phyloP scores from a whole-genome alignment of 371 early-diverging fungal species.

The Dinochytrium kinnereticum region DNA sequence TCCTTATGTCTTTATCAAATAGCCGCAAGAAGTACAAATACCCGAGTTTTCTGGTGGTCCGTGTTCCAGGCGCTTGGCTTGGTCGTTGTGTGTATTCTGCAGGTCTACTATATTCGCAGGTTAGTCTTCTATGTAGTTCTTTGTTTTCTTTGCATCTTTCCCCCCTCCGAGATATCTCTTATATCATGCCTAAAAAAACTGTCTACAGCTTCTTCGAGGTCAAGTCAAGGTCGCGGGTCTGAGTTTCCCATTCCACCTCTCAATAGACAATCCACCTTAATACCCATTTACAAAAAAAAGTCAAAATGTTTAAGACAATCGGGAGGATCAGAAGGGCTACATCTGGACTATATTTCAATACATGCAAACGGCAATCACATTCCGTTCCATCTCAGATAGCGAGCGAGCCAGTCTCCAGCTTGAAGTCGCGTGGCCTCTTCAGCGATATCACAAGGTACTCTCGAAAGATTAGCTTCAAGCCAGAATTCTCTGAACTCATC shows the following conservation, averaged over 20 bases:
- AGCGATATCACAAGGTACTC: slow-evolving; percentile 27
- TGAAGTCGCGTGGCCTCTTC: slow-evolving; percentile 31
- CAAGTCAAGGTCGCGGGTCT: neutral
- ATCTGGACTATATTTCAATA: too few species aligned
- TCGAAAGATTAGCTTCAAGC: neutral
- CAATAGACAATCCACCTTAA: neutral
- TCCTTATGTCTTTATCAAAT: too few species aligned
- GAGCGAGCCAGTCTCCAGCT: neutral
- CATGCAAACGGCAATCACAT: too few species aligned
- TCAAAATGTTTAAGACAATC: too few species aligned
- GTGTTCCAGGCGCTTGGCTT: slow-evolving; percentile 31
- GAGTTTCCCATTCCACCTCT: neutral
- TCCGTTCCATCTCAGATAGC: too few species aligned
- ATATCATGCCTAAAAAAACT: neutral
- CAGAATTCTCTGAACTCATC: neutral
- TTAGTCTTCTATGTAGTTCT: neutral
- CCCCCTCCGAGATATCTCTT: too few species aligned
- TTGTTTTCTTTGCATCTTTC: neutral
- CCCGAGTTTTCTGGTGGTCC: slow-evolving; percentile 41
- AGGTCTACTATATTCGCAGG: slow-evolving; percentile 21
- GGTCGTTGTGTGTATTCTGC: slow-evolving; percentile 36
- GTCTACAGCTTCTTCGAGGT: neutral
- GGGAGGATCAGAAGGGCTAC: too few species aligned
- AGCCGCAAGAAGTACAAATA: slow-evolving; percentile 43
- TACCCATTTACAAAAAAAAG: too few species aligned